These are phyloP conservation scores for Astrothelium macrocarpum DNA, from an alignment of 495 filamentous ascomycete genomes.

Conservation along the genomic window DNA sequence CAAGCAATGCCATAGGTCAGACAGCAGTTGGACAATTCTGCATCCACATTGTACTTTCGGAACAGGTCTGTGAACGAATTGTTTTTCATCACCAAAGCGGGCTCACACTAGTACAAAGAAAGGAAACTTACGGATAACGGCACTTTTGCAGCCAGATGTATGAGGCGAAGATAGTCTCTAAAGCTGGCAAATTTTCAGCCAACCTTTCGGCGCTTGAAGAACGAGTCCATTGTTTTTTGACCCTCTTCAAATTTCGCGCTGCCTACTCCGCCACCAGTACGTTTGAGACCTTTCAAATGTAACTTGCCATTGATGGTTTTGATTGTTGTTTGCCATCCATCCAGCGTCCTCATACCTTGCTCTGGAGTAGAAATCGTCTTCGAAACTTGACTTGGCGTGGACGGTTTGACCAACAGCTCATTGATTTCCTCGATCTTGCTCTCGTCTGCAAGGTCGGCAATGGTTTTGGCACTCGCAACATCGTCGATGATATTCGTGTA, in stretches of 20 bases:
- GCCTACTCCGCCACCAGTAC: slow-evolving; percentile 67
- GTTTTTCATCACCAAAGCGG: slow-evolving; percentile 48
- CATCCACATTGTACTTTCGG: slow-evolving; percentile 54
- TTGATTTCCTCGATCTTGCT: too few relatives aligned
- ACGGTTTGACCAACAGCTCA: background rate
- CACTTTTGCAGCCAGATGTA: slow-evolving; percentile 7
- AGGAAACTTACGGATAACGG: slow-evolving; percentile 20
- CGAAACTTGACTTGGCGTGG: slow-evolving; percentile 17
- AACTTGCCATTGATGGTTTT: slow-evolving; percentile 50
- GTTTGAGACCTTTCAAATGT: slow-evolving; percentile 63
- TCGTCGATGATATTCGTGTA: background rate
- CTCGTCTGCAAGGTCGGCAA: too few relatives aligned
- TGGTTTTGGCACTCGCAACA: slow-evolving; percentile 2
- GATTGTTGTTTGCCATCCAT: slow-evolving; percentile 34
- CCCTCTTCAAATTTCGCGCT: slow-evolving; percentile 60
- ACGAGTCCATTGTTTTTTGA: slow-evolving; percentile 66
- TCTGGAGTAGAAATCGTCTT: background rate
- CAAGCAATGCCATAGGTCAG: slow-evolving; percentile 41
- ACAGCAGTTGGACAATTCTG: slow-evolving; percentile 68
- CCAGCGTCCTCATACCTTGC: slow-evolving; percentile 5
- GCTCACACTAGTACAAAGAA: slow-evolving; percentile 25
- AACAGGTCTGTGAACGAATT: slow-evolving; percentile 74
- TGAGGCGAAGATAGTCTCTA: slow-evolving; percentile 9
- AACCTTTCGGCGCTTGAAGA: slow-evolving; percentile 52
- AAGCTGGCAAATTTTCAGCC: slow-evolving; percentile 10